Percentiles rank a stretch among this genome's conserved stretches.
These are phyloP conservation scores for Suillus americanus DNA, from an alignment of 768 basidiomycete species.

Conservation along the genomic window DNA sequence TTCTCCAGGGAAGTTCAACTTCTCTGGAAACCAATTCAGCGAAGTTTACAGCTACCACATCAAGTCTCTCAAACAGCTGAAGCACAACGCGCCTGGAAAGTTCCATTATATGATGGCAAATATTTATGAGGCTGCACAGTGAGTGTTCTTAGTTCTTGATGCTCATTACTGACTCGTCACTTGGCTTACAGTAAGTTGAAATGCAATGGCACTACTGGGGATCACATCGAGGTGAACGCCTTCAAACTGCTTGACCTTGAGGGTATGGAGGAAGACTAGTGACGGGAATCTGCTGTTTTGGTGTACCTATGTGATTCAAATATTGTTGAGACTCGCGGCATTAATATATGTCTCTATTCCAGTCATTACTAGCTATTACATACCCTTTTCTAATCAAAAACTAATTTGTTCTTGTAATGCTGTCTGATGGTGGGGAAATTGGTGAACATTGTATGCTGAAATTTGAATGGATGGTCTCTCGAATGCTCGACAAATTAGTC, in stretches of 20 bases:
- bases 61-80: not conserved
- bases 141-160: not conserved
- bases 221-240: too few relatives aligned
- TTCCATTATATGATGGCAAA: not conserved
- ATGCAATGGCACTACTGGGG: too few relatives aligned
- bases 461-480: not conserved
- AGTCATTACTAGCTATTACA: not conserved
- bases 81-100: not conserved
- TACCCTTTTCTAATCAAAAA: not conserved
- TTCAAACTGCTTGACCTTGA: too few relatives aligned
- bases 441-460: not conserved
- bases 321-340: not conserved
- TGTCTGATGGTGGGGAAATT: not conserved
- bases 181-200: not conserved
- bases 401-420: not conserved
- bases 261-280: too few relatives aligned
- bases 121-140: not conserved
- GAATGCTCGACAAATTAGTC: not conserved
- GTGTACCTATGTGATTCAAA: not conserved
- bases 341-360: not conserved
- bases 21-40: not conserved
- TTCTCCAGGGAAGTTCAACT: not conserved
- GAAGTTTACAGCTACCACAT: not conserved
- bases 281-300: too few relatives aligned
- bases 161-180: not conserved